These are phyloP conservation scores for Colletotrichum abscissum DNA, from an alignment of 2,329 filamentous ascomycete species.

Conservation along the genomic window DNA sequence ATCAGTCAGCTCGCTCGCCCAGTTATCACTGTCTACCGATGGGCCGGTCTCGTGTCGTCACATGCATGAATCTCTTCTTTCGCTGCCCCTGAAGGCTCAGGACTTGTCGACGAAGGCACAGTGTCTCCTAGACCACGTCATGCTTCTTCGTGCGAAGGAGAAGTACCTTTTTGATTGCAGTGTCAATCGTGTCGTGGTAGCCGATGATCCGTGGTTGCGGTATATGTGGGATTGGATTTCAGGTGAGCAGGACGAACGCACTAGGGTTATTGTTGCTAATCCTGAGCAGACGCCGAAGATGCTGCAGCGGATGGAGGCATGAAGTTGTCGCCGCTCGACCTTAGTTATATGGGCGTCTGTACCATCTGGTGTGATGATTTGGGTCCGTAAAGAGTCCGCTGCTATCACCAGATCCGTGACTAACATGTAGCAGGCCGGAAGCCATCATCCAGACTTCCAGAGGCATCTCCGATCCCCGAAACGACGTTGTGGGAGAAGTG, in stretches of 20 bases:
- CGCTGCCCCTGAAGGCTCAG: constrained; percentile 54
- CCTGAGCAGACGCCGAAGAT: constrained; percentile 66
- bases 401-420: constrained; percentile 28
- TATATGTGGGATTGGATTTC: constrained; percentile 83
- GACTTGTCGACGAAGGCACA: constrained; percentile 64
- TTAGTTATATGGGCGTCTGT: constrained; percentile 80
- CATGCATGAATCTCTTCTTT: constrained; percentile 66
- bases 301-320: constrained; percentile 77
- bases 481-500: constrained; percentile 68
- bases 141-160: constrained; percentile 70
- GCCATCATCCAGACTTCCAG: constrained; percentile 58
- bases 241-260: constrained; percentile 56
- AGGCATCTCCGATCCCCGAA: constrained; percentile 59
- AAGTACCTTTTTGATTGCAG: constrained; percentile 73
- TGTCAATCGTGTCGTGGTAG: constrained; percentile 74
- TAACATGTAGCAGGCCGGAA: constrained; percentile 55
- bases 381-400: constrained; percentile 54
- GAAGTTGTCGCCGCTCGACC: constrained; percentile 74
- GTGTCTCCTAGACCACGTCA: constrained; percentile 64
- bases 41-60: constrained; percentile 62
- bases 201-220: constrained; percentile 79
- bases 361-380: constrained; percentile 79
- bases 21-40: constrained; percentile 50
- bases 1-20: constrained; percentile 46
- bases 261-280: constrained; percentile 36